Conservation (phyloP, 331 rosid species). For the Rhamnella rubrinervis region DNA sequence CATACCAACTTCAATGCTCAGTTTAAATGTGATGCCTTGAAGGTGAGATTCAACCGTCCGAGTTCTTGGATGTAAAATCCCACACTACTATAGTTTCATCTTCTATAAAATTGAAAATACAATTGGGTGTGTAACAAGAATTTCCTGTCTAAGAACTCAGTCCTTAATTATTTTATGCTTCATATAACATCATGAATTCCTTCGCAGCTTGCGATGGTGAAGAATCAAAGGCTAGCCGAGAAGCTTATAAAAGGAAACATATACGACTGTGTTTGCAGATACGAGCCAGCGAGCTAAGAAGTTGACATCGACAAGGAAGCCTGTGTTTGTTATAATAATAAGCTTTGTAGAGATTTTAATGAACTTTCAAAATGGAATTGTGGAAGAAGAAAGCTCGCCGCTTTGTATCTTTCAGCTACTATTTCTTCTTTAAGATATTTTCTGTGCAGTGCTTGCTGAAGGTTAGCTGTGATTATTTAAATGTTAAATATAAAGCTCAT, state of each 20-base stretch:
- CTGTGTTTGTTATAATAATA: background rate
- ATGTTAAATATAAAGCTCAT: no score
- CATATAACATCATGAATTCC: background rate
- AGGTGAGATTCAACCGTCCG: slow-evolving; percentile 39
- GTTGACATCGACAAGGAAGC: slow-evolving; percentile 6
- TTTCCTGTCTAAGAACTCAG: no score
- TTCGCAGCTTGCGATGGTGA: slow-evolving; percentile 95
- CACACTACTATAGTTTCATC: background rate
- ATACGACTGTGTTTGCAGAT: slow-evolving; percentile 80
- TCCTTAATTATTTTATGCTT: no score
- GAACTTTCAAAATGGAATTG: background rate
- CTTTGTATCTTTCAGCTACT: no score
- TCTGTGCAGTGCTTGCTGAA: no score
- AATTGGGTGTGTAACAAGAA: no score
- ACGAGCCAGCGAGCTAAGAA: slow-evolving; percentile 58
- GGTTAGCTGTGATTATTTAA: no score
- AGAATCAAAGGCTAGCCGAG: slow-evolving; percentile 89
- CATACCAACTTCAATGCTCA: slow-evolving; percentile 90
- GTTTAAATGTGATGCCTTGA: slow-evolving; percentile 86
- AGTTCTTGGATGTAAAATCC: background rate
- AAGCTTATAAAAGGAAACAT: slow-evolving; percentile 77
- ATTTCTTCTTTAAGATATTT: no score
- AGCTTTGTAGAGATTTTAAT: background rate
- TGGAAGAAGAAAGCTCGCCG: no score
- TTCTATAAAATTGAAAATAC: background rate